Evolutionary conservation across 768 basidiomycete genomes (phyloP), one percentile per base, ranked within the genome.

Genomic region (Phlebiopsis gigantea): DNA sequence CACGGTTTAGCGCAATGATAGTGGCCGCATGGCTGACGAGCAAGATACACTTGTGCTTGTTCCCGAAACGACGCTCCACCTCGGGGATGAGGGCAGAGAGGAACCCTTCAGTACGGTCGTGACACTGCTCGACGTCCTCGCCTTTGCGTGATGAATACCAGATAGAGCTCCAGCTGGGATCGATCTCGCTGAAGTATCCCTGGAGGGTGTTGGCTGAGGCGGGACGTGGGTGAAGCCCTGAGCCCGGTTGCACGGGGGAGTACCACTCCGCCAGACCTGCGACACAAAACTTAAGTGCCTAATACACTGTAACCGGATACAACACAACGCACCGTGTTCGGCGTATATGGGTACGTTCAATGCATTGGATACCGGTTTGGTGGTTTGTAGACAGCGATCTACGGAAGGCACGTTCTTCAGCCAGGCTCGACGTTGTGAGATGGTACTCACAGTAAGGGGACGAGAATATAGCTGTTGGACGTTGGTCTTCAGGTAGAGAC

Each of bases 381-480:
- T 72, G 0, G 92, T 94, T 67, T 94, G 91, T 22, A 93, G 73
- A 68, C 92, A 93, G n/a, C 92, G 87, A 72, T 93, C 90, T 92
- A 62, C 5, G 24, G 19, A 28, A n/a, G 26, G 26, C 9, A 28
- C 22, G 41, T 31, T n/a, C 17, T 24, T n/a, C 44, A 17, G 29
- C 8, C 31, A 30, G 15, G 14, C 24, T 12, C 45, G 7, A 9
- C 9, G 7, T 14, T 4, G 24, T 66, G 6, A 46, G 8, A 46
- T 26, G 70, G 25, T 5, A 65, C 73, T 68, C 55, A 90, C 90
- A 93, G 66, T 88, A 92, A 7, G 90, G 90, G 9, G 90, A 93
- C 10, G 88, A 90, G 68, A 90, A 87, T 56, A 93, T 88, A 5
- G 81, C 85, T 1, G 86, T 91, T 1, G 91, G 91, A 12, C 79